Conservation (phyloP, 139 green algal species). For the Coelastrella sp. region DNA sequence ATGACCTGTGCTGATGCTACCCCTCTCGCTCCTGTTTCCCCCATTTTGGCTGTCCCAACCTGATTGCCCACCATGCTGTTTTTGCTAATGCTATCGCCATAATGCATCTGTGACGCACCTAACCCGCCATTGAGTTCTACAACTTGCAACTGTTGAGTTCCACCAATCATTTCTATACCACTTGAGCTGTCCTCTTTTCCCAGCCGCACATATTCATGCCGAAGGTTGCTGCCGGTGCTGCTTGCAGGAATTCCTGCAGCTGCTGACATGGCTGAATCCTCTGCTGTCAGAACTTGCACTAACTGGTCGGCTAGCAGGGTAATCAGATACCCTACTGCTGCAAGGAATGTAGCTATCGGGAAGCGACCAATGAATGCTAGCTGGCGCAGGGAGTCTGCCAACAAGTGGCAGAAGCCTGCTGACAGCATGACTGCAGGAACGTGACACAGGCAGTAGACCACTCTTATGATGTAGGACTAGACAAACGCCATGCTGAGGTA, state of each 20-base stretch:
- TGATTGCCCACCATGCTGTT: no score
- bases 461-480: no score
- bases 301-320: slow-evolving; percentile 63
- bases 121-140: not conserved
- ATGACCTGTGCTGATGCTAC: no score
- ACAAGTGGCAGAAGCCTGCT: slow-evolving; percentile 83
- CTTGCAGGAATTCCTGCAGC: not conserved
- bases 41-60: no score
- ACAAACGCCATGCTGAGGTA: no score
- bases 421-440: no score
- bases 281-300: slow-evolving; percentile 15
- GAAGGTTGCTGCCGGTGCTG: slow-evolving; percentile 6
- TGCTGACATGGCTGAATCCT: not conserved
- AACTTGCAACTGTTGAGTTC: not conserved
- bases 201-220: not conserved
- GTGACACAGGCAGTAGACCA: no score
- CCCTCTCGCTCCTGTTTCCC: no score
- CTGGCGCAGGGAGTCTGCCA: slow-evolving; percentile 60
- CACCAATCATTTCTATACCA: not conserved
- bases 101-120: no score
- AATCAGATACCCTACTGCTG: slow-evolving; percentile 62
- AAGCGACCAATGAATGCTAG: slow-evolving; percentile 62
- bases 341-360: slow-evolving; percentile 59
- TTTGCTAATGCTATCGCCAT: no score
- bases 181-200: not conserved